phyloP scores from a whole-genome alignment of 805 yeast genomes.

The Saturnispora dispora region DNA sequence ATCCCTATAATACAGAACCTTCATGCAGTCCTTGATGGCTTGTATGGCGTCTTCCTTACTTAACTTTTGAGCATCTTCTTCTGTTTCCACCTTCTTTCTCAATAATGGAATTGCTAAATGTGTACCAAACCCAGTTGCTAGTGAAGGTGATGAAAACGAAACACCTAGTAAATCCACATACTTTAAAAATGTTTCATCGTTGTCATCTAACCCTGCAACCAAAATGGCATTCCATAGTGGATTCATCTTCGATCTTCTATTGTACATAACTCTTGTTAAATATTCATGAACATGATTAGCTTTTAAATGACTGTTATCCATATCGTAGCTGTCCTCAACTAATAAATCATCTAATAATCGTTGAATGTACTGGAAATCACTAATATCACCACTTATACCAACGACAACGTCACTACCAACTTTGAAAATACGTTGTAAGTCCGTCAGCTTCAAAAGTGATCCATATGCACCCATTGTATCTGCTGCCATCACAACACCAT shows the following conservation, averaged over 20 bases:
- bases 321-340: constrained; percentile 71
- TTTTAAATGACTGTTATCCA: constrained; percentile 50
- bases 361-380: constrained; percentile 83
- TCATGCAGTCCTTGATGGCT: constrained; percentile 81
- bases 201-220: constrained; percentile 81
- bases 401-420: constrained; percentile 85
- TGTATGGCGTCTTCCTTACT: constrained; percentile 67
- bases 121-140: constrained; percentile 96
- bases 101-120: constrained; percentile 88
- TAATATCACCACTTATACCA: constrained; percentile 89
- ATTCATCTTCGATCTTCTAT: constrained; percentile 85
- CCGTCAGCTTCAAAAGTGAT: constrained; percentile 75
- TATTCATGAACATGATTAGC: constrained; percentile 90
- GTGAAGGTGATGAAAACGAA: constrained; percentile 74
- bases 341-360: constrained; percentile 70
- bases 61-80: constrained; percentile 62
- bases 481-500: constrained; percentile 91
- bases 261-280: constrained; percentile 73
- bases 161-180: constrained; percentile 91
- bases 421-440: constrained; percentile 73
- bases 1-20: constrained; percentile 90
- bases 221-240: constrained; percentile 93
- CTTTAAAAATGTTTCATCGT: constrained; percentile 62
- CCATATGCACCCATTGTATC: constrained; percentile 93
- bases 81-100: constrained; percentile 74